Conservation (phyloP, 2,329 filamentous ascomycete genomes). For the Penicillium hesseltinei region DNA sequence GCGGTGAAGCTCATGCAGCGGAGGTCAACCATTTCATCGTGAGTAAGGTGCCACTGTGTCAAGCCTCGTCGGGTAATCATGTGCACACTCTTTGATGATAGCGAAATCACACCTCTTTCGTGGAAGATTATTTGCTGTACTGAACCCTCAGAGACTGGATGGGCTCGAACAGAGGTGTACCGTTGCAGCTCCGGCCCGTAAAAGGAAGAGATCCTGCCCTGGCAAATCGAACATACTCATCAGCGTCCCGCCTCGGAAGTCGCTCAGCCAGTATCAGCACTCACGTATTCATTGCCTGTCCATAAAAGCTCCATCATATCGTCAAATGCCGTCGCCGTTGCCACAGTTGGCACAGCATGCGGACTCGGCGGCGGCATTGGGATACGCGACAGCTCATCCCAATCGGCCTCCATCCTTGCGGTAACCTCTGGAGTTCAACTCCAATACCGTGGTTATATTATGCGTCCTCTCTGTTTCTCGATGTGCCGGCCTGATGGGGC, state of each 20-base stretch:
- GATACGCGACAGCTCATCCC: conserved; percentile 72
- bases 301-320: conserved; percentile 85
- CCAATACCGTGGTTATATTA: conserved; percentile 1
- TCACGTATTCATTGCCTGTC: conserved; percentile 86
- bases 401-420: conserved; percentile 48
- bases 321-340: conserved; percentile 85
- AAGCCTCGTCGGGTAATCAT: conserved; percentile 80
- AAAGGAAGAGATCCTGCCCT: conserved; percentile 89
- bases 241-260: conserved; percentile 8
- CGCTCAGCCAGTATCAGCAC: conserved; percentile 27
- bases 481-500: not conserved
- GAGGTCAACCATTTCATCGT: conserved; percentile 76
- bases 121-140: conserved; percentile 89
- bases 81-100: conserved; percentile 81
- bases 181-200: conserved; percentile 78
- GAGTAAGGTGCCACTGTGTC: conserved; percentile 84
- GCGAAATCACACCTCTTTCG: conserved; percentile 82
- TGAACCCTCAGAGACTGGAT: conserved; percentile 68
- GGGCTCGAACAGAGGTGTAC: conserved; percentile 87
- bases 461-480: not conserved
- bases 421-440: conserved; percentile 17
- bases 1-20: conserved; percentile 95
- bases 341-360: conserved; percentile 67
- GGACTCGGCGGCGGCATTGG: conserved; percentile 73
- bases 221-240: conserved; percentile 15